phyloP scores from a whole-genome alignment of 768 basidiomycete genomes.

The Mycena olivaceomarginata region DNA sequence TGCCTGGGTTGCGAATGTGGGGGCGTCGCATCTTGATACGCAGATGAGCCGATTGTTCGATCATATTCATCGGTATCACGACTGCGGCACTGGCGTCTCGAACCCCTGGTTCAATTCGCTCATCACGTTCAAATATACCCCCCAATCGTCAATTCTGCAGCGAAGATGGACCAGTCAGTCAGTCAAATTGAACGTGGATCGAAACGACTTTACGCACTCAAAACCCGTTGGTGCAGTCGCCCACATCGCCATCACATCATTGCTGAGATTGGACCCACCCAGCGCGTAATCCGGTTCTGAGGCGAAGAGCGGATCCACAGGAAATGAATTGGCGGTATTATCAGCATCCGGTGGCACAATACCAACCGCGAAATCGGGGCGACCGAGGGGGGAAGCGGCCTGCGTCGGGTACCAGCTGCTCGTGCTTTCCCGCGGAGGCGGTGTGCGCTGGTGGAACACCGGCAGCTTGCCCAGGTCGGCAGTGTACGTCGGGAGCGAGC shows the following conservation, averaged over 20 bases:
- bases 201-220: conserved; percentile 15
- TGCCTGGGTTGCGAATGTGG: too few relatives aligned
- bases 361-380: conserved; percentile 24
- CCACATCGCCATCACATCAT: conserved; percentile 31
- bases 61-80: neutral
- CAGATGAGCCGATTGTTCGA: too few relatives aligned
- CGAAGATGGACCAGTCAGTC: neutral
- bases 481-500: conserved; percentile 34
- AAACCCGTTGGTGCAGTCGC: conserved; percentile 35
- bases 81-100: neutral
- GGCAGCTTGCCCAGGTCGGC: conserved; percentile 28
- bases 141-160: conserved; percentile 29
- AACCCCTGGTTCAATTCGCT: conserved; percentile 23
- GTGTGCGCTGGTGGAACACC: conserved; percentile 15
- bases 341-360: neutral
- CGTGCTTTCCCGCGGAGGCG: neutral
- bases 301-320: neutral
- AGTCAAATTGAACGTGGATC: neutral
- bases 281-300: neutral
- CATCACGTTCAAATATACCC: conserved; percentile 31
- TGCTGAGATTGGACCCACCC: neutral
- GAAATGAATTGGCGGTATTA: neutral
- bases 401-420: conserved; percentile 36
- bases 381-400: conserved; percentile 24
- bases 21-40: too few relatives aligned